Evolutionary conservation across 1,284 basidiomycete species (phyloP).

Genomic region (Flammula alnicola): DNA sequence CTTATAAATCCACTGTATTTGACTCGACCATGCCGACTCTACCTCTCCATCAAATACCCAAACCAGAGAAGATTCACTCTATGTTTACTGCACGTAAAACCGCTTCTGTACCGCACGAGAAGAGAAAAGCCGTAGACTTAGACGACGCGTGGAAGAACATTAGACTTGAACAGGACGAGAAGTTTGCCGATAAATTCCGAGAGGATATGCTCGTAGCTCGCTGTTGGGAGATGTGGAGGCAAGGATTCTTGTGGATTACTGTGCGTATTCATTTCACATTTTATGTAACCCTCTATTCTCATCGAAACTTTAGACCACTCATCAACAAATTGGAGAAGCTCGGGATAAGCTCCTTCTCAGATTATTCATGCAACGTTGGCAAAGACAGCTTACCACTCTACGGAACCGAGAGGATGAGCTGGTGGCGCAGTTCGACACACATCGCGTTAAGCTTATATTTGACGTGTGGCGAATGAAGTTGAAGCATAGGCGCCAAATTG

Average conservation of each 20-base stretch:
- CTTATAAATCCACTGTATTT: constrained; percentile 27
- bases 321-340: constrained; percentile 59
- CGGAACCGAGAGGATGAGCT: constrained; percentile 46
- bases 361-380: constrained; percentile 62
- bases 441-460: constrained; percentile 46
- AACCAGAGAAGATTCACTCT: background rate
- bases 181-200: constrained; percentile 71
- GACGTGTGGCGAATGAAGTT: constrained; percentile 53
- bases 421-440: constrained; percentile 44
- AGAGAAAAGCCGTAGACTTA: constrained; percentile 48
- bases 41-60: background rate
- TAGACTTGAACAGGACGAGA: constrained; percentile 67
- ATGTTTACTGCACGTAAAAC: constrained; percentile 4
- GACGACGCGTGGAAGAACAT: constrained; percentile 80
- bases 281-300: constrained; percentile 16
- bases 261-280: constrained; percentile 47
- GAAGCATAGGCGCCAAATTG: constrained; percentile 53
- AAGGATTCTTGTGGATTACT: constrained; percentile 68
- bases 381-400: constrained; percentile 40
- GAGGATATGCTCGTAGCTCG: constrained; percentile 64
- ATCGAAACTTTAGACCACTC: constrained; percentile 52
- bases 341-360: constrained; percentile 64
- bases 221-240: constrained; percentile 74
- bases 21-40: constrained; percentile 3
- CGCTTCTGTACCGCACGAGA: constrained; percentile 14